Conservation (phyloP, 2,329 filamentous ascomycete species). For the Fusarium sp. region DNA sequence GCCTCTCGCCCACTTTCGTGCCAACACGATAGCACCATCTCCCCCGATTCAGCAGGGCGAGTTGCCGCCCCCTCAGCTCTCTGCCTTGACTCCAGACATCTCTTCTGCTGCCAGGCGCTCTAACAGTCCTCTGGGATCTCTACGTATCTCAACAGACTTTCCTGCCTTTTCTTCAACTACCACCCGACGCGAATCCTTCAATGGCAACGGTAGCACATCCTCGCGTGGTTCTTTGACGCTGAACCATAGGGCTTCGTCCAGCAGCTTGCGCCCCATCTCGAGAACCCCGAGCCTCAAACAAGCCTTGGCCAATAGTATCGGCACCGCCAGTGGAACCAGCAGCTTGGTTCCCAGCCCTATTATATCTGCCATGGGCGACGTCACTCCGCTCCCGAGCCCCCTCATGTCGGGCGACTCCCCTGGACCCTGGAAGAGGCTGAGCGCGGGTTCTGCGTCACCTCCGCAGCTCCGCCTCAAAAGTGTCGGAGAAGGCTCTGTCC, state of each 20-base stretch:
- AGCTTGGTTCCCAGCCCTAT: conserved; percentile 76
- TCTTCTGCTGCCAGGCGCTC: conserved; percentile 27
- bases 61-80: conserved; percentile 29
- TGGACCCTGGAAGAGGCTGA: conserved; percentile 68
- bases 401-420: conserved; percentile 70
- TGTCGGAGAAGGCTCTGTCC: conserved; percentile 50
- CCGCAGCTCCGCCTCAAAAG: conserved; percentile 43
- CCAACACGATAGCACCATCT: conserved; percentile 48
- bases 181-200: conserved; percentile 47
- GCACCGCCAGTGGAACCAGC: conserved; percentile 64
- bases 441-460: conserved; percentile 56
- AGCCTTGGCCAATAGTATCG: conserved; percentile 59
- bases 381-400: conserved; percentile 81
- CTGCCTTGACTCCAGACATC: conserved; percentile 17
- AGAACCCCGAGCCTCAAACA: conserved; percentile 69
- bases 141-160: conserved; percentile 53
- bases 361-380: conserved; percentile 76
- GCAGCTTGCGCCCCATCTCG: conserved; percentile 58
- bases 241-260: conserved; percentile 44
- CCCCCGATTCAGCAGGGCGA: conserved; percentile 43
- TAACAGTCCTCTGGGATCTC: conserved; percentile 39
- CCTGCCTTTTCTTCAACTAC: conserved; percentile 36
- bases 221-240: conserved; percentile 42
- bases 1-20: conserved; percentile 39
- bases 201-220: conserved; percentile 47